These are phyloP conservation scores for Lotmaria passim DNA, from an alignment of 208 protist genomes.

Conservation along the genomic window DNA sequence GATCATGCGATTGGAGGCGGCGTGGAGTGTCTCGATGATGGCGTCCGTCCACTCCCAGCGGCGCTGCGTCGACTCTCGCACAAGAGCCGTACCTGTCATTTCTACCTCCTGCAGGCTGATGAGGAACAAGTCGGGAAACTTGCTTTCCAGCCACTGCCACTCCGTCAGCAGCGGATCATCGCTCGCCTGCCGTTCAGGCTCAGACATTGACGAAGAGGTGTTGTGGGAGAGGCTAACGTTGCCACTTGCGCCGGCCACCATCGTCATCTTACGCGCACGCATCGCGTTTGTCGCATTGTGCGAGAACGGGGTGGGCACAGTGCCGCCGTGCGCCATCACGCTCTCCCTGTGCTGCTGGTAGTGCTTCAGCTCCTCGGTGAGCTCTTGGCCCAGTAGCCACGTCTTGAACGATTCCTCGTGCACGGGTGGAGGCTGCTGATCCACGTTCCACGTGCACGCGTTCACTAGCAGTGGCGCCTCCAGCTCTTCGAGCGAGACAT, in stretches of 20 bases:
- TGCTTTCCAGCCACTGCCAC: constrained; percentile 32
- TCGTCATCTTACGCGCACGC: constrained; percentile 18
- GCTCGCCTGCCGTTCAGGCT: background rate
- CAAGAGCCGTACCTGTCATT: constrained; percentile 76
- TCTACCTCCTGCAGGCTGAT: constrained; percentile 89
- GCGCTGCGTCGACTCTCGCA: constrained; percentile 70
- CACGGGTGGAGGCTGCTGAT: constrained; percentile 57
- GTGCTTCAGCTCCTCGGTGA: constrained; percentile 36
- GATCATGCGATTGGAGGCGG: constrained; percentile 44
- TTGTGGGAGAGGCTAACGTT: background rate
- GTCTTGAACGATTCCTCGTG: constrained; percentile 36
- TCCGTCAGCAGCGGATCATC: constrained; percentile 14
- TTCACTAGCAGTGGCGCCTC: constrained; percentile 54
- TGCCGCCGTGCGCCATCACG: constrained; percentile 19
- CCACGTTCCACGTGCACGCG: constrained; percentile 84
- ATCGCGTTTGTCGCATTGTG: constrained; percentile 14
- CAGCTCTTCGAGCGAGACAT: constrained; percentile 22
- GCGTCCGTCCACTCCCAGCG: constrained; percentile 66
- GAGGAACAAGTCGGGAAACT: constrained; percentile 79
- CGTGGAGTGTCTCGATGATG: constrained; percentile 60
- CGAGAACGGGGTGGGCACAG: constrained; percentile 1
- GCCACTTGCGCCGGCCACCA: background rate
- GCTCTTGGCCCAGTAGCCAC: constrained; percentile 59
- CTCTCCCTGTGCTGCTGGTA: constrained; percentile 38
- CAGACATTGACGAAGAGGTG: background rate